phyloP scores from a whole-genome alignment of 441 rosid genomes.

The Melastoma candidum region DNA sequence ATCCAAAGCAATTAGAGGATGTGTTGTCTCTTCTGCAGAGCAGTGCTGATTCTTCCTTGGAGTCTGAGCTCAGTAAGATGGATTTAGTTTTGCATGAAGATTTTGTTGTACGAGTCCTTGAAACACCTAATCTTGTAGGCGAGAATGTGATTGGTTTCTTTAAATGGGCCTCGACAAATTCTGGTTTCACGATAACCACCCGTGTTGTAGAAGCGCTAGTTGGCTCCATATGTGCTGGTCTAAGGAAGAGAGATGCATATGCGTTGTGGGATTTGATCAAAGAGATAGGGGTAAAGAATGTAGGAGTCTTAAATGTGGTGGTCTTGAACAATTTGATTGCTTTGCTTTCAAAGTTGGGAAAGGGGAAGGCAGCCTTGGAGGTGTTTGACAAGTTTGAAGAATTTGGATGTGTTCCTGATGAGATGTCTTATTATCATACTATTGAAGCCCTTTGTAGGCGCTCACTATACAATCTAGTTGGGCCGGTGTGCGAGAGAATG shows the following conservation, averaged over 20 bases:
- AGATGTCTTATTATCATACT: constrained; percentile 51
- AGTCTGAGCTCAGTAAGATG: constrained; percentile 40
- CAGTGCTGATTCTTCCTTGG: constrained; percentile 45
- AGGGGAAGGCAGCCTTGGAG: constrained; percentile 64
- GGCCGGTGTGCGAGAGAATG: constrained; percentile 63
- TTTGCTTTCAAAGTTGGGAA: constrained; percentile 50
- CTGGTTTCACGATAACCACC: constrained; percentile 24
- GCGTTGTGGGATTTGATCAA: constrained; percentile 62
- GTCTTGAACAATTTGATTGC: constrained; percentile 52
- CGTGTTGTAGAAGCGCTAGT: constrained; percentile 40
- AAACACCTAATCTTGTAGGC: constrained; percentile 39
- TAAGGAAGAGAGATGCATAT: constrained; percentile 40
- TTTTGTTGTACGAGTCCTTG: constrained; percentile 43
- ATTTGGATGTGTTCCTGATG: constrained; percentile 43
- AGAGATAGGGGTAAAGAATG: constrained; percentile 33
- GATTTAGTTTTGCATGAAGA: constrained; percentile 34
- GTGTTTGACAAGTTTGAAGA: constrained; percentile 53
- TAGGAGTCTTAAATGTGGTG: constrained; percentile 28
- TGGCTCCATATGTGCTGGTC: constrained; percentile 27
- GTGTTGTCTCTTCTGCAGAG: constrained; percentile 62
- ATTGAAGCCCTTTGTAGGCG: constrained; percentile 58
- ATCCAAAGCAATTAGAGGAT: constrained; percentile 39
- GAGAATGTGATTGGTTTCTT: constrained; percentile 57
- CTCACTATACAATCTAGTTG: constrained; percentile 43
- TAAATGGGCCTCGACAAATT: constrained; percentile 43